Base-by-base conservation (phyloP, 2,329 filamentous ascomycete genomes). In the Teratosphaeria destructans region DNA sequence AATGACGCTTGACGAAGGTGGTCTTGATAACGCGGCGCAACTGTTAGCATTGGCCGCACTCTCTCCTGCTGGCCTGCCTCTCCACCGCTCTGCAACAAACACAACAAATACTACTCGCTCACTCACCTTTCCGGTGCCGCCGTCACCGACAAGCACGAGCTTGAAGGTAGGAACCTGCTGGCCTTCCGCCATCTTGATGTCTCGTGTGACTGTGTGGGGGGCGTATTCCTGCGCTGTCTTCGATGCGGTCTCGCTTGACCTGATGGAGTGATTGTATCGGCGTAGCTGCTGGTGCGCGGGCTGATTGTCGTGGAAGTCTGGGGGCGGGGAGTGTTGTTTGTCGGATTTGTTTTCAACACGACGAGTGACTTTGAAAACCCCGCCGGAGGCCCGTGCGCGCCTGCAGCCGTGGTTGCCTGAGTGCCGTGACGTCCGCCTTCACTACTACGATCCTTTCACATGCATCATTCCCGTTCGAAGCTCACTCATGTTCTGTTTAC, bases 1-100 rank as follows among this genome's bases (percentile, higher is more conserved):
- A 85, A 82, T 99, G 94, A 76, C 94, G 94, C 88, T 99, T 99
- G 84, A 99, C 94, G 80, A 99, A 99, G 76, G 94, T 99, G 77
- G 94, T 99, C 94, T 23, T 99, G 75, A 52, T 32, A 47, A n/a
- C 19, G 8, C 16, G 39, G 14, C 8, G 55, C 26, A 5, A 32
- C 47, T 39, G 35, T 56, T 32, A 56, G 26, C 23, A 34, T 29
- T 8, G 12, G 32, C 12, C 55, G 12, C 12, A 32, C 29, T 32
- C 26, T 7, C 12, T 5, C 27, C 39, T 14, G 16, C n/a, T 12
- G 12, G 16, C 37, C 37, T n/a, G 11, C 5, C 12, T 43, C 5
- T 8, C 53, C 53, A 32, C 5, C 5, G 29, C 29, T 7, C 3
- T 7, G 5, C 29, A 32, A 32, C 5, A 5, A 32, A 32, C 29